These are phyloP conservation scores for Ceratobasidium sp. DNA, from an alignment of 1,284 basidiomycete species.

Conservation along the genomic window DNA sequence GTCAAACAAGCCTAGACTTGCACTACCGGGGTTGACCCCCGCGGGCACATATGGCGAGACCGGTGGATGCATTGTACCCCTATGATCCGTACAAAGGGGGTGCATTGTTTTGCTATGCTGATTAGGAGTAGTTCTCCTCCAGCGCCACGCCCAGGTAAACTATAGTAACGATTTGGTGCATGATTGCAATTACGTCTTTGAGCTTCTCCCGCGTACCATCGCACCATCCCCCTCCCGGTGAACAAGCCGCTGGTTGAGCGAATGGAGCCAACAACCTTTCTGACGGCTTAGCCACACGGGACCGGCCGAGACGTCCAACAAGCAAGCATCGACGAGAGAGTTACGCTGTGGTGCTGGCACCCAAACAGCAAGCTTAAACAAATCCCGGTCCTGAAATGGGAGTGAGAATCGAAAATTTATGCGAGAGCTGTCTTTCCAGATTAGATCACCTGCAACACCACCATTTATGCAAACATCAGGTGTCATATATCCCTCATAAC, in stretches of 20 bases:
- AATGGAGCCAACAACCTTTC: slow-evolving; percentile 8
- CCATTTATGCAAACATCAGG: too few species aligned
- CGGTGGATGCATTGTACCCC: slow-evolving; percentile 16
- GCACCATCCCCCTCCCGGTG: slow-evolving; percentile 23
- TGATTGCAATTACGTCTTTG: slow-evolving; percentile 37
- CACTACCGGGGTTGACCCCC: slow-evolving; percentile 9
- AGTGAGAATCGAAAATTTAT: too few species aligned
- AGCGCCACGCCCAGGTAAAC: slow-evolving; percentile 13
- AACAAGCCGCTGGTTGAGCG: neutral
- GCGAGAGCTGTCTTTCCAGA: too few species aligned
- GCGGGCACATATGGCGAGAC: slow-evolving; percentile 19
- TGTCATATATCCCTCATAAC: too few species aligned
- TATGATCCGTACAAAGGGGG: slow-evolving; percentile 37
- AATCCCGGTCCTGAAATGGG: too few species aligned
- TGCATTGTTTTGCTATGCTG: neutral
- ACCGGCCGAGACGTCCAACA: too few species aligned
- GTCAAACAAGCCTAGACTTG: slow-evolving; percentile 5
- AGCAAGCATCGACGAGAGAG: too few species aligned
- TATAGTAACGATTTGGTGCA: slow-evolving; percentile 1
- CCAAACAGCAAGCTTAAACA: too few species aligned
- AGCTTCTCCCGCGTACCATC: slow-evolving; percentile 26
- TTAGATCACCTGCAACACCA: too few species aligned
- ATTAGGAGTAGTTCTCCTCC: neutral
- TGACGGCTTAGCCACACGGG: too few species aligned
- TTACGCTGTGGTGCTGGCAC: too few species aligned